phyloP scores from a whole-genome alignment of 176 grass and related monocot genomes.

The Chrysopogon serrulatus region DNA sequence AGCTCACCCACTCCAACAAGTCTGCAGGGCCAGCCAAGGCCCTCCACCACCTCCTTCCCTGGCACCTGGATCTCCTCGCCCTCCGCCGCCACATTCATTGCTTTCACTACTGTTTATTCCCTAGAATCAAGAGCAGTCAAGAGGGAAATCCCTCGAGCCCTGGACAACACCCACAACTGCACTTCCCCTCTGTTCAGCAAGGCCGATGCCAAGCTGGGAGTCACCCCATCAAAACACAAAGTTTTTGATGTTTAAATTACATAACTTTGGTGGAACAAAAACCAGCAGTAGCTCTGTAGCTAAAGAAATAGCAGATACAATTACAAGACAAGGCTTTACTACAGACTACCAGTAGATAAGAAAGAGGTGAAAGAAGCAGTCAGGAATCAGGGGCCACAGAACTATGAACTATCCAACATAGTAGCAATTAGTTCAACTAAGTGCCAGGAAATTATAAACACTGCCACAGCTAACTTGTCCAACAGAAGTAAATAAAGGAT shows the following conservation, averaged over 20 bases:
- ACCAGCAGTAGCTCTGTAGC: background rate
- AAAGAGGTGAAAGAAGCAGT: background rate
- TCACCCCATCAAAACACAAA: background rate
- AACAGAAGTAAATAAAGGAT: slow-evolving; percentile 5
- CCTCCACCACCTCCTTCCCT: too few relatives aligned
- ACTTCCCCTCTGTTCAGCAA: background rate
- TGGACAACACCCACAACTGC: background rate
- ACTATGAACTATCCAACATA: background rate
- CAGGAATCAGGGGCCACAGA: background rate
- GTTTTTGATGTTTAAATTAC: background rate
- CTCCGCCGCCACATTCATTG: background rate
- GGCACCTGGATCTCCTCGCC: too few relatives aligned
- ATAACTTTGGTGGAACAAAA: background rate
- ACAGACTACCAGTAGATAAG: background rate
- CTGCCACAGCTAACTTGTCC: background rate
- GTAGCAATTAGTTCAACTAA: background rate
- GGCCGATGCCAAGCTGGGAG: background rate
- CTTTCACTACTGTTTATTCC: background rate
- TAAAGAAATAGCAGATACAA: background rate
- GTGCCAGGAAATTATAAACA: slow-evolving; percentile 6
- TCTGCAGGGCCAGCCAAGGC: too few relatives aligned
- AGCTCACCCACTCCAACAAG: too few relatives aligned
- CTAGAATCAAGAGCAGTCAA: background rate
- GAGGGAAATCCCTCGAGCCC: background rate
- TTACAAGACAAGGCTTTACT: background rate